Evolutionary conservation across 371 early-diverging fungal genomes (phyloP).

Genomic region (Choanephora cucurbitarum): DNA sequence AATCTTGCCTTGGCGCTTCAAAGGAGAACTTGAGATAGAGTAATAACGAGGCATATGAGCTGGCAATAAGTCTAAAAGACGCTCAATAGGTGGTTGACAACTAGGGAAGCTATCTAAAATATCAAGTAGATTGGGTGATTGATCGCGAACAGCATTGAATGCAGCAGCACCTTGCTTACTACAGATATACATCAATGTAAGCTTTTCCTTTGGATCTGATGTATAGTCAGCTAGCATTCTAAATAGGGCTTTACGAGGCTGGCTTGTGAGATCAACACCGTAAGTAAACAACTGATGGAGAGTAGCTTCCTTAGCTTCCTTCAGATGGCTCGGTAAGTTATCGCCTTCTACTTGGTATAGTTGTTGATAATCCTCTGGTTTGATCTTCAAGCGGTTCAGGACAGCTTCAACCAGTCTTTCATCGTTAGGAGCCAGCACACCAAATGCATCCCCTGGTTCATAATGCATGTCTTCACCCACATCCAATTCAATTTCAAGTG

Average conservation of each 20-base stretch:
- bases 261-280: constrained; percentile 70
- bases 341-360: constrained; percentile 44
- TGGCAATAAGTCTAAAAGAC: constrained; percentile 78
- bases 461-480: constrained; percentile 58
- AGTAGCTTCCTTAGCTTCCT: constrained; percentile 47
- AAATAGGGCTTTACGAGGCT: constrained; percentile 79
- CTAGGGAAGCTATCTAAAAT: constrained; percentile 77
- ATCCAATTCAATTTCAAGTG: constrained; percentile 72
- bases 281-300: constrained; percentile 67
- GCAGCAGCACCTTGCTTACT: constrained; percentile 75
- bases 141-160: constrained; percentile 68
- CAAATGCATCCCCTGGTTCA: constrained; percentile 88
- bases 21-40: constrained; percentile 76
- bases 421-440: constrained; percentile 79
- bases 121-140: constrained; percentile 74
- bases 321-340: constrained; percentile 68
- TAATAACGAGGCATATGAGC: constrained; percentile 86
- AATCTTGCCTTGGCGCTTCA: constrained; percentile 51
- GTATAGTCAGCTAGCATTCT: constrained; percentile 82
- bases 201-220: constrained; percentile 65
- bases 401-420: constrained; percentile 58
- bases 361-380: constrained; percentile 35
- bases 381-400: constrained; percentile 43
- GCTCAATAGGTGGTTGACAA: constrained; percentile 59
- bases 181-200: constrained; percentile 71